Evolutionary conservation across 768 basidiomycete species (phyloP).

Genomic region (Termitomyces sp.): DNA sequence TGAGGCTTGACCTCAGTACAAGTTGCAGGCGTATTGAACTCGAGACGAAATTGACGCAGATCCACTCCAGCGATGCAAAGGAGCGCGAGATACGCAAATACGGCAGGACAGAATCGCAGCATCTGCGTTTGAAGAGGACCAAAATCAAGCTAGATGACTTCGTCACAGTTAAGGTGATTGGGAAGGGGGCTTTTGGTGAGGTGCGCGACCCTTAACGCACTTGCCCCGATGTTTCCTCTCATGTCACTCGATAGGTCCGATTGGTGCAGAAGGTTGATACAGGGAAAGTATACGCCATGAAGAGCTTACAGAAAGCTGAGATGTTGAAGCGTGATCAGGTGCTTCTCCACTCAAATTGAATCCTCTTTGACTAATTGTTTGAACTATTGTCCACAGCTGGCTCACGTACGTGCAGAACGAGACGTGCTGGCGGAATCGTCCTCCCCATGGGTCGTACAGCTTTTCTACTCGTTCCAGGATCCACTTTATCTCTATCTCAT

Average conservation of each 20-base stretch:
- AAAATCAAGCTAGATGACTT: conserved; percentile 94
- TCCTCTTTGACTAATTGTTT: background rate
- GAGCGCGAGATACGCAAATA: conserved; percentile 86
- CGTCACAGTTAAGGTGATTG: conserved; percentile 96
- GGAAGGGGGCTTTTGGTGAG: conserved; percentile 98
- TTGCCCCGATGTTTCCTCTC: background rate
- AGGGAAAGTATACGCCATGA: conserved; percentile 99
- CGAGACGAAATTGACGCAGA: conserved; percentile 80
- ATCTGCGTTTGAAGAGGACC: conserved; percentile 88
- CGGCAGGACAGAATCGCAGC: conserved; percentile 83
- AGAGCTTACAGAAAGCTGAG: conserved; percentile 95
- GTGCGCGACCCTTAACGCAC: conserved; percentile 37
- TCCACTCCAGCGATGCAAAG: conserved; percentile 76
- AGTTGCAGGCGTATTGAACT: conserved; percentile 77
- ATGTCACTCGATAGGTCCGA: conserved; percentile 58
- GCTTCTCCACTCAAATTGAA: background rate
- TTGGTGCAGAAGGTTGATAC: conserved; percentile 97
- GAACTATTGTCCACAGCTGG: conserved; percentile 57
- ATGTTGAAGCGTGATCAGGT: conserved; percentile 99
- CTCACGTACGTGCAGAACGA: conserved; percentile 95
- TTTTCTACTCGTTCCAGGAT: conserved; percentile 99
- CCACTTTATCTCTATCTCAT: conserved; percentile 93
- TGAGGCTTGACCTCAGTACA: background rate
- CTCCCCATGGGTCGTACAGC: conserved; percentile 95
- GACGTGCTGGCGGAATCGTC: conserved; percentile 97